These are phyloP conservation scores for Teratosphaeria nubilosa DNA, from an alignment of 2,329 filamentous ascomycete genomes.

Conservation along the genomic window DNA sequence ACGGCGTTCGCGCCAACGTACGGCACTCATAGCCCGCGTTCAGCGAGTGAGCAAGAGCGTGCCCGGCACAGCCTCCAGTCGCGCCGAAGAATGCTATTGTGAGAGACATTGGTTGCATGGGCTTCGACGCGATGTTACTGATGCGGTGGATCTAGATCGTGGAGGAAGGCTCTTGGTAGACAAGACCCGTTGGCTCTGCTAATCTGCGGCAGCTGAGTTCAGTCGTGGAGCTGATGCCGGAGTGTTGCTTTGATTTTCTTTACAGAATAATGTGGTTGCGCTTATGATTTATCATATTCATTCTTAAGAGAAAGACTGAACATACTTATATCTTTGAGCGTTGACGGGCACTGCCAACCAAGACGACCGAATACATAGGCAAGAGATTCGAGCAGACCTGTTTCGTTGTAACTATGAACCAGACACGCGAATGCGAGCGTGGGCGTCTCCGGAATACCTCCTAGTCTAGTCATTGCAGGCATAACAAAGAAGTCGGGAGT, in stretches of 20 bases:
- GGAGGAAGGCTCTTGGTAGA: background rate
- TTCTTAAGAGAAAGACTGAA: background rate
- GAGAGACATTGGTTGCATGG: background rate
- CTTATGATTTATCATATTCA: background rate
- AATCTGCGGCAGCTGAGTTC: background rate
- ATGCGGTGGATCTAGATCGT: background rate
- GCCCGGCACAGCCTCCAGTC: conserved; percentile 39
- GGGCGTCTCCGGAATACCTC: background rate
- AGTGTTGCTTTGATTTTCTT: background rate
- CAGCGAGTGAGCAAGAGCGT: conserved; percentile 36
- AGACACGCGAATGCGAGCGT: background rate
- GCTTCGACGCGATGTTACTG: background rate
- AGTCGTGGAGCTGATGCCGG: background rate
- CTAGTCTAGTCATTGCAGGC: background rate
- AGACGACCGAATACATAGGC: no score
- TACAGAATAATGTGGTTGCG: background rate
- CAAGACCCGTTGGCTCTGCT: background rate
- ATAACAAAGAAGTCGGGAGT: background rate
- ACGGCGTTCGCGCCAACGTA: conserved; percentile 41
- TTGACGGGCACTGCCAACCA: no score
- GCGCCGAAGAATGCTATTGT: conserved; percentile 43
- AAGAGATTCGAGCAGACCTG: no score
- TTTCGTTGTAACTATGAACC: background rate
- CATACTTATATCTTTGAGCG: background rate
- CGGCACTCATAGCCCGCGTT: conserved; percentile 35